phyloP scores from a whole-genome alignment of 169 alveolate species.

The Cyclospora cayetanensis region DNA sequence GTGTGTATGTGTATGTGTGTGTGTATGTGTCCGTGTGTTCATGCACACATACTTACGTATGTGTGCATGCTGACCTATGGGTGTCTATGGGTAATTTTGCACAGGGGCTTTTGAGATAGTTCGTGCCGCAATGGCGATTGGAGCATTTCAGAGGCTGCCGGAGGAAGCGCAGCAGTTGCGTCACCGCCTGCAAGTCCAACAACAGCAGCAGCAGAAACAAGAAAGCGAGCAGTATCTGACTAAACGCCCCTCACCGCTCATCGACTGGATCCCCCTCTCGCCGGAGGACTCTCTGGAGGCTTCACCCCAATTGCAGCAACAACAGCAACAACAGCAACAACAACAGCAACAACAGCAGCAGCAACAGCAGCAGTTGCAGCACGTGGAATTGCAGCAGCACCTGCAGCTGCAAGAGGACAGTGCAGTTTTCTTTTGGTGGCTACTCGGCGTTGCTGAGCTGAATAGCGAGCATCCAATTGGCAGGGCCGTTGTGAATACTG shows the following conservation, averaged over 20 bases:
- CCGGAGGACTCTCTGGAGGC: too few species aligned
- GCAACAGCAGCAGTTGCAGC: too few species aligned
- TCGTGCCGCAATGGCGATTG: too few species aligned
- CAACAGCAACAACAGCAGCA: too few species aligned
- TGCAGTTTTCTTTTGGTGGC: constrained; percentile 27
- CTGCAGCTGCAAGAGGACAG: neutral
- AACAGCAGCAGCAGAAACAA: neutral
- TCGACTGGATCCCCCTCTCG: too few species aligned
- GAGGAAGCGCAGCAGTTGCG: neutral
- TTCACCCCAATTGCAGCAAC: neutral
- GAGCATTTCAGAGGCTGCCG: neutral
- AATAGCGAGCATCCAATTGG: constrained; percentile 67
- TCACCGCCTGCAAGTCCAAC: neutral
- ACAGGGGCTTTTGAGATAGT: too few species aligned
- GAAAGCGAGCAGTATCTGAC: neutral
- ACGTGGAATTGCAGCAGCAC: neutral
- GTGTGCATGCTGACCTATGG: too few species aligned
- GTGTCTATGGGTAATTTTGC: too few species aligned
- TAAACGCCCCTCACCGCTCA: too few species aligned
- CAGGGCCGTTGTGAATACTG: neutral
- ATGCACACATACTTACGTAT: too few species aligned
- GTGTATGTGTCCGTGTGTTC: neutral
- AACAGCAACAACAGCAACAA: too few species aligned
- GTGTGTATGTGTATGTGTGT: neutral
- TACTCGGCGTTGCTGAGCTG: constrained; percentile 6